Percentiles rank a stretch among this genome's conserved stretches.
Evolutionary conservation across 805 yeast genomes (phyloP).

Genomic region (Wickerhamiella sorbophila): DNA sequence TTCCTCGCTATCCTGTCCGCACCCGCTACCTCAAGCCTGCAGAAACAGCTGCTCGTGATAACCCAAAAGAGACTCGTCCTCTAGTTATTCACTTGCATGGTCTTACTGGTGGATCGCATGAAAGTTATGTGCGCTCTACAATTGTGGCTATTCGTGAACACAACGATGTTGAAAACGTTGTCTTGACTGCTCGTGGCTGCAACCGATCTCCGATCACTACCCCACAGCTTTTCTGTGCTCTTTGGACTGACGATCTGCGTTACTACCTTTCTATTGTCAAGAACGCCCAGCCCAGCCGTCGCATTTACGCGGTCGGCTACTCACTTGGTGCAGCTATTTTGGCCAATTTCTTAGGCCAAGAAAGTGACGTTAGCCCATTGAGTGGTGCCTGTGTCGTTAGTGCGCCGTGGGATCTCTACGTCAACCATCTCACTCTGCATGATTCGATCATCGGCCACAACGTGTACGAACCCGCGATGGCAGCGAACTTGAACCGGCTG

Average conservation of each 20-base stretch:
- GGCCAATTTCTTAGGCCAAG: conserved; percentile 59
- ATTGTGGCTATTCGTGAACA: conserved; percentile 24
- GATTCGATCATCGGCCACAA: conserved; percentile 30
- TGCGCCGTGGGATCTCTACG: conserved; percentile 59
- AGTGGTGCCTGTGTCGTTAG: conserved; percentile 48
- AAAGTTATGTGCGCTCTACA: conserved; percentile 53
- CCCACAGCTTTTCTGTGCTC: conserved; percentile 54
- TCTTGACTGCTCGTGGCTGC: conserved; percentile 65
- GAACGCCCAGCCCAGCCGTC: conserved; percentile 42
- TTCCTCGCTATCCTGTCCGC: conserved; percentile 32
- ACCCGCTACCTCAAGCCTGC: conserved; percentile 37
- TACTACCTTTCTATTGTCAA: conserved; percentile 39
- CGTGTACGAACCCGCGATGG: conserved; percentile 39
- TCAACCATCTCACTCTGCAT: conserved; percentile 34
- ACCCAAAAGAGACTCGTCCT: conserved; percentile 32
- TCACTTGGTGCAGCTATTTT: conserved; percentile 67
- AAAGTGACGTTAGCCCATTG: conserved; percentile 29
- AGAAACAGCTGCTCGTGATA: conserved; percentile 30
- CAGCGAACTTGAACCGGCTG: conserved; percentile 32
- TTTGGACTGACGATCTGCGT: conserved; percentile 57
- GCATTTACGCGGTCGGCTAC: conserved; percentile 57
- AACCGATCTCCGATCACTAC: conserved; percentile 53
- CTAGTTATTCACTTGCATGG: conserved; percentile 60
- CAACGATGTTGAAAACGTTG: conserved; percentile 44
- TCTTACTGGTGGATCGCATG: conserved; percentile 75